Percentiles rank a stretch among this genome's conserved stretches.
phyloP scores from a whole-genome alignment of 2,329 filamentous ascomycete genomes.

The Colletotrichum brevisporum region DNA sequence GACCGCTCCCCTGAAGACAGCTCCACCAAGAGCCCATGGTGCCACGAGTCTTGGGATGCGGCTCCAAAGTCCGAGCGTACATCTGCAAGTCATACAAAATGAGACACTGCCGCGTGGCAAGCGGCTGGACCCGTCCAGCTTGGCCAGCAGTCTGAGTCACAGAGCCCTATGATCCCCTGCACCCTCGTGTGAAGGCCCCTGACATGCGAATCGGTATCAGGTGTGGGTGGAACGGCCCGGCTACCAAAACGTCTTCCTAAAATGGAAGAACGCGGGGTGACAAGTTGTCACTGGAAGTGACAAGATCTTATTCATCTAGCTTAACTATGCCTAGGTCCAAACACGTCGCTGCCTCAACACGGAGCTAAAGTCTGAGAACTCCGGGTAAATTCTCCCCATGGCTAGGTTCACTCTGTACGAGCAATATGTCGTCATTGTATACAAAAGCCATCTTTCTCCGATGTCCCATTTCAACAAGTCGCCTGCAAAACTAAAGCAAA shows the following conservation, averaged over 20 bases:
- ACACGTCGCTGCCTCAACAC: too few species aligned
- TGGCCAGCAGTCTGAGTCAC: slow-evolving; percentile 13
- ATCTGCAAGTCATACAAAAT: slow-evolving; percentile 4
- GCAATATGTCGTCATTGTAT: too few species aligned
- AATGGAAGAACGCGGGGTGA: not conserved
- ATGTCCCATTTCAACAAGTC: too few species aligned
- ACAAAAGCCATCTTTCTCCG: too few species aligned
- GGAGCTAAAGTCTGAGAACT: too few species aligned
- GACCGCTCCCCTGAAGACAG: not conserved
- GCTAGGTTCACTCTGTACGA: too few species aligned
- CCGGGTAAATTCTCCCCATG: too few species aligned
- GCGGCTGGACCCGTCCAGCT: not conserved
- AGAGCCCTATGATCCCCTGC: slow-evolving; percentile 4
- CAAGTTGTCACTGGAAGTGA: too few species aligned
- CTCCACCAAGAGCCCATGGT: not conserved
- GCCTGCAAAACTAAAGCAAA: too few species aligned
- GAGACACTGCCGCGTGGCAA: slow-evolving; percentile 17
- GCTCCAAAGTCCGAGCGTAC: slow-evolving; percentile 17
- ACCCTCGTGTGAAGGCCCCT: not conserved
- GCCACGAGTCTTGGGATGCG: not conserved
- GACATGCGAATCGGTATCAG: not conserved
- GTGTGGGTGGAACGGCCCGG: not conserved
- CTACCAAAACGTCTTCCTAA: not conserved
- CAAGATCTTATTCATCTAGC: too few species aligned
- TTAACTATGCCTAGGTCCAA: too few species aligned